A percentile compares a stretch with the other conserved stretches of the same genome.
These are phyloP conservation scores for Lotus japonicus DNA, from an alignment of 306 rosid genomes.

Conservation along the genomic window DNA sequence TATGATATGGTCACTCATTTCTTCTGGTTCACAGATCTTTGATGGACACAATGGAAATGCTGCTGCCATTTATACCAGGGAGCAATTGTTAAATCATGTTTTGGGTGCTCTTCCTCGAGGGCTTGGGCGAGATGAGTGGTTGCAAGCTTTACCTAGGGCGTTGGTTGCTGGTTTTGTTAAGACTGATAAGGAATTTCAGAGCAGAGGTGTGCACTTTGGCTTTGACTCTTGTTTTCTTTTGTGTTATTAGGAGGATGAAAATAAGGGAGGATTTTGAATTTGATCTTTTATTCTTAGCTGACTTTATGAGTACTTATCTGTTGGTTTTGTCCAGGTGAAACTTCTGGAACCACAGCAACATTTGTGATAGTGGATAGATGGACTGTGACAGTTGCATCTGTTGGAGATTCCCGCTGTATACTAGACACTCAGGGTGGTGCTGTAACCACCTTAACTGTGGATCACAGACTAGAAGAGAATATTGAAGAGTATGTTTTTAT, in stretches of 20 bases:
- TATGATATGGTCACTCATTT: slow-evolving; percentile 16
- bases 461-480: slow-evolving; percentile 94
- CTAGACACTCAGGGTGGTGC: slow-evolving; percentile 88
- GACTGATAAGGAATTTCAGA: slow-evolving; percentile 93
- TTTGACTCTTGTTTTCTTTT: neutral
- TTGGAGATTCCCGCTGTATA: slow-evolving; percentile 96
- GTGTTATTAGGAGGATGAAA: slow-evolving; percentile 19
- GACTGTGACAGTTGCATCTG: slow-evolving; percentile 98
- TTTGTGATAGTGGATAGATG: slow-evolving; percentile 92
- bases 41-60: slow-evolving; percentile 99
- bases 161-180: slow-evolving; percentile 96
- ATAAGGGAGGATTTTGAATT: slow-evolving; percentile 34
- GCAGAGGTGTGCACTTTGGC: slow-evolving; percentile 50
- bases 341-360: slow-evolving; percentile 96
- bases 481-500: slow-evolving; percentile 64
- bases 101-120: slow-evolving; percentile 82
- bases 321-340: slow-evolving; percentile 60
- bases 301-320: slow-evolving; percentile 2
- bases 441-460: slow-evolving; percentile 75
- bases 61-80: slow-evolving; percentile 79
- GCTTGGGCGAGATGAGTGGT: slow-evolving; percentile 91
- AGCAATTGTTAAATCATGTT: slow-evolving; percentile 81
- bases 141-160: slow-evolving; percentile 91
- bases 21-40: slow-evolving; percentile 56
- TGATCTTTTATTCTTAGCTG: neutral